phyloP scores from a whole-genome alignment of 2,329 filamentous ascomycete species.

The Botrytis squamosa region DNA sequence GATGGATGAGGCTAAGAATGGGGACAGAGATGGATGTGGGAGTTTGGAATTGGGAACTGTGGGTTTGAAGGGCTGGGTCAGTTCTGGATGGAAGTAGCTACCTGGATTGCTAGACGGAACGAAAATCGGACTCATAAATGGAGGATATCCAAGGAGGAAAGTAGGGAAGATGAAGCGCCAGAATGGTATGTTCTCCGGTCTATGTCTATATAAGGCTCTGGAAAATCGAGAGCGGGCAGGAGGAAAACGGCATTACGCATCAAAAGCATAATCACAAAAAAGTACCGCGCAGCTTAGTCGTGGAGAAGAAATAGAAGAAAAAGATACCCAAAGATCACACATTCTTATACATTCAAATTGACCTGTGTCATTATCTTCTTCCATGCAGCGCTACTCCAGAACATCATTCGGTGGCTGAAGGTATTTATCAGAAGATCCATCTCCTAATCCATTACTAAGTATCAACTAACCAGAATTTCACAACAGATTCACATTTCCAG shows the following conservation, averaged over 20 bases:
- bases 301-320: neutral
- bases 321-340: neutral
- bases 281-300: neutral
- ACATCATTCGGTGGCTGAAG: too few relatives aligned
- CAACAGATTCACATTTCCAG: too few relatives aligned
- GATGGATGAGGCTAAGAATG: neutral
- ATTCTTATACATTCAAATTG: neutral
- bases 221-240: too few relatives aligned
- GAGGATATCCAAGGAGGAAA: rapidly evolving
- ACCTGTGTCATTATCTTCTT: neutral
- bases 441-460: too few relatives aligned
- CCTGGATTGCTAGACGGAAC: neutral
- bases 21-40: neutral
- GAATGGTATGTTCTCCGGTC: neutral
- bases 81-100: neutral
- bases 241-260: neutral
- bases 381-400: too few relatives aligned
- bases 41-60: neutral
- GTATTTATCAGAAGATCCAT: too few relatives aligned
- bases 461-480: too few relatives aligned
- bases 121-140: neutral
- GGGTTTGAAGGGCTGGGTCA: neutral
- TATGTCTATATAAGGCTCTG: rapidly evolving
- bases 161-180: neutral
- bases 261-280: neutral